Evolutionary conservation across 495 filamentous ascomycete genomes (phyloP), one percentile per base, ranked within the genome.

Genomic region (Lepraria neglecta): DNA sequence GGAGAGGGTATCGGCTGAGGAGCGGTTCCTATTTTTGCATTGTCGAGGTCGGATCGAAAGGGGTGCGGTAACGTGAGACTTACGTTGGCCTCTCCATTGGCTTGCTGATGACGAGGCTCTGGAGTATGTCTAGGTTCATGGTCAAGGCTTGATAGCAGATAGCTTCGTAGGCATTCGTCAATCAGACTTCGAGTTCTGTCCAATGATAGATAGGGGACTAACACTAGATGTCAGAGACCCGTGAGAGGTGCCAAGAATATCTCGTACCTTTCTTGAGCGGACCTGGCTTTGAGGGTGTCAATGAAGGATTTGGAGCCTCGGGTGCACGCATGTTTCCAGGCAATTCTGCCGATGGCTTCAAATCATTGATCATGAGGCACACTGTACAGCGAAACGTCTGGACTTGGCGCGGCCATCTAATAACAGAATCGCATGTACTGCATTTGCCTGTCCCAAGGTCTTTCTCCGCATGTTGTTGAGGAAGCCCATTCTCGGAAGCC

Each of bases 341-440:
- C 6, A 42, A n/a, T 4, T 64, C 14, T 43, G 47, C 21, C n/a
- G 61, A 28, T 24, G 83, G 83, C 61, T 82, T 80, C 52, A 96
- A 69, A 69, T 96, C 91, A 66, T 94, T 96, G 67, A 97, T 83
- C 52, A 88, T 95, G 66, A 90, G 75, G 72, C 92, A 97, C 52
- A 87, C 83, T 38, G 88, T 87, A 72, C 92, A 97, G 65, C 90
- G 80, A 74, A 92, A 96, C 46, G 86, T 78, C 30, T 81, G 80
- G 65, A 92, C 70, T 59, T 86, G 78, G 61, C 79, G 81, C n/a
- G 92, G 91, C 89, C 91, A 96, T 53, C 85, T 84, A 52, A 96
- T 84, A 45, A 83, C 82, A 53, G 86, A 88, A 69, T 86, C 87
- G 70, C 92, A 95, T 12, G 89, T 90, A 77, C 86, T 85, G 68